Evolutionary conservation across 129 eudicot genomes (phyloP), one percentile per base, ranked within the genome.

Genomic region (Artemisia argyi): DNA sequence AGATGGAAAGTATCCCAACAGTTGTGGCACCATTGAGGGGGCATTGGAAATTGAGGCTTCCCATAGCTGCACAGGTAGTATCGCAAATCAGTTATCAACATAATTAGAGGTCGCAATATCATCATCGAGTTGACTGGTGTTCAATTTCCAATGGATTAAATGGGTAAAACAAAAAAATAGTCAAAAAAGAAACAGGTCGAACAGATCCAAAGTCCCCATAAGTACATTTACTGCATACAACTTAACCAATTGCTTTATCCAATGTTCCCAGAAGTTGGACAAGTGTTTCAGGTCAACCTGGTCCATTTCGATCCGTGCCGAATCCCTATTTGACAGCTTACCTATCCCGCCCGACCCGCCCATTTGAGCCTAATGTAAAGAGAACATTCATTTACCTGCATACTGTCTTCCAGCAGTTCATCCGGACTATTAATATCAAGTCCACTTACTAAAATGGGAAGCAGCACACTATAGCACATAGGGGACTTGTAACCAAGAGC

Each of bases 401-500:
- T 80, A 74, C 96, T 79, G 78, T 94, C 98, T 71, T 94, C 98
- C 64, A 94, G 75, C 74, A 94, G 97, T 73, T 94, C 98, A 81
- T 94, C 98, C 1, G 97, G 97, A 76, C 98, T 88, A 77, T 80
- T 88, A 58, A 74, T 79, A 76, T 77, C 76, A 48, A 93, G 79
- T 66, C 89, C 88, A 72, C 89, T 83, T 73, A 65, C 86, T 76
- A 94, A 83, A 74, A 94, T 83, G 50, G 97, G 97, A 69, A 94
- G 73, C 44, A 94, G 70, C 73, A 85, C 83, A 83, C 65, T 79
- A 84, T 89, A 94, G 80, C 96, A 85, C 81, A 81, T 79, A 61
- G 97, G 88, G 26, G 98, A 94, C 79, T 88, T 90, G 77, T 88
- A 83, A 66, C 96, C 97, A 61, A 94, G 97, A 66, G 98, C 92